phyloP scores from a whole-genome alignment of 169 alveolate species.

The Ichthyophthirius multifiliis region DNA sequence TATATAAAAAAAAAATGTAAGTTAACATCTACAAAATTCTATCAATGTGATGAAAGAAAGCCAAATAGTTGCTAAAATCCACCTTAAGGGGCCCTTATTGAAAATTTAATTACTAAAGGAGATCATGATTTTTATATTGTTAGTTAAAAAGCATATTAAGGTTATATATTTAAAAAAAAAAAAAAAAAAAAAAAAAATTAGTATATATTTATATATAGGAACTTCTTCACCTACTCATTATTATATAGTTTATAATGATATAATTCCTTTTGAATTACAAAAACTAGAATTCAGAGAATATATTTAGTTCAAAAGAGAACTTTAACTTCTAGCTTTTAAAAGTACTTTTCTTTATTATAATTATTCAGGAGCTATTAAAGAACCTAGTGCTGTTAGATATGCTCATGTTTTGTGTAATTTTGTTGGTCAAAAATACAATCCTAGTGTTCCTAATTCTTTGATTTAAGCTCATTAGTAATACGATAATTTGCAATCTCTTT shows the following conservation, averaged over 20 bases:
- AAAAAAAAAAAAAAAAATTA: constrained; percentile 46
- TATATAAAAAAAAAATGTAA: neutral
- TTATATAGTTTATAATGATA: constrained; percentile 51
- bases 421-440: constrained; percentile 54
- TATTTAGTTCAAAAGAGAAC: constrained; percentile 34
- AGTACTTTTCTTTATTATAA: constrained; percentile 78
- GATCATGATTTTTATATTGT: constrained; percentile 65
- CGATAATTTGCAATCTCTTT: neutral
- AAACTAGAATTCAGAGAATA: neutral
- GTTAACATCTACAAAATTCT: constrained; percentile 51
- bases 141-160: neutral
- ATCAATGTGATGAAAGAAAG: constrained; percentile 6
- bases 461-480: neutral
- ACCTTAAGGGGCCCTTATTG: constrained; percentile 66
- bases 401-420: constrained; percentile 70
- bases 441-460: constrained; percentile 6
- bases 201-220: constrained; percentile 57
- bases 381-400: constrained; percentile 76
- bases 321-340: constrained; percentile 61
- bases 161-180: neutral
- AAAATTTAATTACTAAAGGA: constrained; percentile 26
- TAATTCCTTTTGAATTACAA: constrained; percentile 4
- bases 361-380: constrained; percentile 75
- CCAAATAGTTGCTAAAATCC: constrained; percentile 43
- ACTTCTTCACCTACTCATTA: constrained; percentile 77